Conservation (phyloP, 345 rosid species). For the Linum tenue region DNA sequence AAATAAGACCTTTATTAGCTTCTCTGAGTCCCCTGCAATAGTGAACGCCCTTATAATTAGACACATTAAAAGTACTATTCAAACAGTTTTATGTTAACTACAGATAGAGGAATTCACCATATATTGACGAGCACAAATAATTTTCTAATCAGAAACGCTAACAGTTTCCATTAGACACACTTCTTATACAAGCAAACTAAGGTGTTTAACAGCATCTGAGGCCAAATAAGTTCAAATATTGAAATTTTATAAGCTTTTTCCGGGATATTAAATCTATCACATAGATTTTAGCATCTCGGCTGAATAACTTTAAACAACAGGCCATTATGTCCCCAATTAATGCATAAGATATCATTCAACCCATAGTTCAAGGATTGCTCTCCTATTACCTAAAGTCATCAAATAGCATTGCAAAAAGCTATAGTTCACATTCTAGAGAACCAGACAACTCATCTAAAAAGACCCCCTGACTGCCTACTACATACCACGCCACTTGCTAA, state of each 20-base stretch:
- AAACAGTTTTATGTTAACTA: neutral
- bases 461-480: neutral
- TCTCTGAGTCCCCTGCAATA: conserved; percentile 88
- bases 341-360: neutral
- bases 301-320: too few species aligned
- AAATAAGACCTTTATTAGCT: conserved; percentile 80
- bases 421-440: neutral
- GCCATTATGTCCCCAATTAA: too few species aligned
- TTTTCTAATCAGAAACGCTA: too few species aligned
- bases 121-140: too few species aligned
- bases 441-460: neutral
- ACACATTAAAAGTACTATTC: neutral
- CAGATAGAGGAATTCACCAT: neutral
- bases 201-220: too few species aligned
- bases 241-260: too few species aligned
- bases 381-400: neutral
- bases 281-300: too few species aligned
- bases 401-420: neutral
- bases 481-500: conserved; percentile 98
- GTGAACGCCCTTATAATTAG: conserved; percentile 13
- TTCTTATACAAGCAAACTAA: too few species aligned
- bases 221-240: too few species aligned
- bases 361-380: neutral
- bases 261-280: too few species aligned
- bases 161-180: too few species aligned